phyloP scores from a whole-genome alignment of 2,329 filamentous ascomycete genomes.

The Aspergillus arachidicola region DNA sequence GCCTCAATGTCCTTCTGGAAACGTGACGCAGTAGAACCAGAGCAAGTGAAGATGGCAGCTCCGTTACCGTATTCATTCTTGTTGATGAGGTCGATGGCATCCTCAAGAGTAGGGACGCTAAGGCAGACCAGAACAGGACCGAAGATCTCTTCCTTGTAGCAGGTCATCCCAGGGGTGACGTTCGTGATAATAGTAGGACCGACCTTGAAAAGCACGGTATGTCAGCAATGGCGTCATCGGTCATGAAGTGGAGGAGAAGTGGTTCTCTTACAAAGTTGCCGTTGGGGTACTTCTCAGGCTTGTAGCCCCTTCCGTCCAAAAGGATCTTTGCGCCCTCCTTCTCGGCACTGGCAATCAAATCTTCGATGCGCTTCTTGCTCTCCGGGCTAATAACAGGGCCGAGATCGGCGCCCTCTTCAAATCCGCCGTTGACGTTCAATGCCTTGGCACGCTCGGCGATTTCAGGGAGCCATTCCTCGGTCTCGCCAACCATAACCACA shows the following conservation, averaged over 20 bases:
- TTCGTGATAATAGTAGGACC: constrained; percentile 67
- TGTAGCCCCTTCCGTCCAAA: constrained; percentile 63
- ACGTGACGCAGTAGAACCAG: constrained; percentile 60
- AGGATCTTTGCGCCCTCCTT: constrained; percentile 66
- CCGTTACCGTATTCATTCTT: constrained; percentile 69
- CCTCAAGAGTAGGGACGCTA: constrained; percentile 61
- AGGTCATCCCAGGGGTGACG: constrained; percentile 66
- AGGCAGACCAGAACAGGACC: constrained; percentile 67
- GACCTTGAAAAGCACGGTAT: constrained; percentile 43
- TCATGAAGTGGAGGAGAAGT: background rate
- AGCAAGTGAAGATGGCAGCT: constrained; percentile 66
- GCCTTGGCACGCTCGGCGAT: constrained; percentile 64
- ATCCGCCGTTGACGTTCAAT: constrained; percentile 63
- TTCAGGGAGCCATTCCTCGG: constrained; percentile 66
- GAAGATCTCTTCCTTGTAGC: constrained; percentile 69
- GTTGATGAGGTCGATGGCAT: constrained; percentile 66
- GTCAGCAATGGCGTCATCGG: constrained; percentile 11
- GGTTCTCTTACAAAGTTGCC: constrained; percentile 63
- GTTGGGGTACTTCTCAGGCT: constrained; percentile 65
- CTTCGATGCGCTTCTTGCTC: constrained; percentile 65
- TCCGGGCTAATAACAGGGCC: constrained; percentile 66
- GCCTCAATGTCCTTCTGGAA: constrained; percentile 70
- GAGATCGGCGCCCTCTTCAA: constrained; percentile 65
- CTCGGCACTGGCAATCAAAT: constrained; percentile 62
- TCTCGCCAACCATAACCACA: constrained; percentile 66